Evolutionary conservation across 1,284 basidiomycete genomes (phyloP), one percentile per base, ranked within the genome.

Genomic region (Mixia osmundae): DNA sequence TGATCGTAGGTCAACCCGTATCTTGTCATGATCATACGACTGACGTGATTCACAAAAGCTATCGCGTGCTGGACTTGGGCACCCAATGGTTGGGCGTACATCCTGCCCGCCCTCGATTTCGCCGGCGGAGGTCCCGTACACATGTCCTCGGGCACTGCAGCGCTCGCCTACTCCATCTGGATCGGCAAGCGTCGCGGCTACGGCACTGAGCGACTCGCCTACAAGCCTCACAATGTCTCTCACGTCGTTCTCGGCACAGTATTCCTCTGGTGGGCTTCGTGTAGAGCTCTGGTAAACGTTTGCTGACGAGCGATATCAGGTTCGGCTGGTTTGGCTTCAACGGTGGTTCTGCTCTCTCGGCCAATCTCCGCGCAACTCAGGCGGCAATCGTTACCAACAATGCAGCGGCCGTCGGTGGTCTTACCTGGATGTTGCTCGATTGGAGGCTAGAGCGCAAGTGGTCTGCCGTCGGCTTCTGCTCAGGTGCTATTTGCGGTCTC

Each of bases 401-500:
- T 1, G 48, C 57, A 5, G 56, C 57, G 1, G 44, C 49, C 3
- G 46, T 51, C 11, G 59, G 56, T 25, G 59, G 54, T 0, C 37
- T 61, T 8, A 55, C 57, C 1, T 60, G 59, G 59, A 54, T 60
- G 54, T 41, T 53, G 6, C 45, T 53, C 26, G 60, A 61, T 45
- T 61, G 44, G 41, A 44, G 57, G 16, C 46, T 59, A 2, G 59
- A 62, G 50, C 45, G 56, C 30, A 62, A 62, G 49, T 63, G 55
- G 56, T 56, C 51, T 10, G 53, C 51, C 4, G 83, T 95, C 41
- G 83, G 83, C 16, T 83, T 87, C 57, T 80, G 76, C 54, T 62
- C 71, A 51, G 49, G 87, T 21, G 41, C 42, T 5, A 49, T 51
- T 34, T 44, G 42, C 30, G 80, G 82, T 15, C 65, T 95, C 25